Evolutionary conservation across 805 yeast genomes (phyloP), one percentile per base, ranked within the genome.

Genomic region (Yamadazyma endophytica): DNA sequence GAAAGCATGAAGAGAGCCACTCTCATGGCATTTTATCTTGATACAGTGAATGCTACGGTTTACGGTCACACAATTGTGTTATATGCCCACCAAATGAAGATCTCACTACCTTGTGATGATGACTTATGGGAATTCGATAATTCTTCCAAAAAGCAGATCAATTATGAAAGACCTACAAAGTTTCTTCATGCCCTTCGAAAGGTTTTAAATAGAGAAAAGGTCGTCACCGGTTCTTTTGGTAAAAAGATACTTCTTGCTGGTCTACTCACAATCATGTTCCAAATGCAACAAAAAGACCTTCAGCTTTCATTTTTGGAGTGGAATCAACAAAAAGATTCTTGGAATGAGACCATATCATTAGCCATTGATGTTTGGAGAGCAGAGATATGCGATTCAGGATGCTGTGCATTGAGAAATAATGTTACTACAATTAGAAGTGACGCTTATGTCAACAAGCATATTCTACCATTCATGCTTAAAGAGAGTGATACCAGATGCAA

Each of bases 11-110:
- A 54, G 37, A 47, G 51, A 32, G 66, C 50, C 13, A 53, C 42
- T 34, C 47, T 47, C 32, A 60, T 63, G 62, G 63, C 47, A 25
- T 64, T 42, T 46, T 58, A 44, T 36, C 48, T 62, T 26, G 68
- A 62, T 36, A 51, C 63, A 1, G 47, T 60, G 5, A 47, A 57
- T 31, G 59, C 67, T 4, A 51, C 64, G 3, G 53, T 61, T 3
- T 61, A 56, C 27, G 64, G 65, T 3, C 59, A 54, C 26, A 40
- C 40, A 28, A 36, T 47, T 2, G 37, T 49, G 2, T 33, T 54
- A 7, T 52, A 47, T 33, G 59, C 58, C 13, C 49, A 54, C 32
- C 57, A 54, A 31, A 47, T 53, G 17, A 52, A 55, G 28, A 27
- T 52, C 4, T 45, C 52, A 3, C 36, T 54, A 21, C 58, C 60